These are phyloP conservation scores for Solanum gandarillasii DNA, from an alignment of 257 asterid species.

Conservation along the genomic window DNA sequence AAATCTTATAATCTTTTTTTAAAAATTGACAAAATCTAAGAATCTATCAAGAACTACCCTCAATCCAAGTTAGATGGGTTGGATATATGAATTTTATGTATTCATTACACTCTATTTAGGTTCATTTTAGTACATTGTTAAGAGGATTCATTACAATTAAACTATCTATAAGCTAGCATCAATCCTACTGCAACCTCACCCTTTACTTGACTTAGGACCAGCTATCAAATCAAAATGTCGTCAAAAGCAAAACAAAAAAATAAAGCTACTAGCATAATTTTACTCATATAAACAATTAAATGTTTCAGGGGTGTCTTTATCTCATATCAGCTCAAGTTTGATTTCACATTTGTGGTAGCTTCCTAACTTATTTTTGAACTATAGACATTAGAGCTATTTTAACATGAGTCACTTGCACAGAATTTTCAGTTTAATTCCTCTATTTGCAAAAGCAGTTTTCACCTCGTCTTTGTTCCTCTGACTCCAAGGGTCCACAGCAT, in stretches of 20 bases:
- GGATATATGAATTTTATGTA: neutral
- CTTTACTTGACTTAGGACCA: neutral
- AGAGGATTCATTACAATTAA: neutral
- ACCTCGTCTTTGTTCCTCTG: constrained; percentile 40
- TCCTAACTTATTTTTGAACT: neutral
- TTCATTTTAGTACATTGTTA: neutral
- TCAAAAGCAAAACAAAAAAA: neutral
- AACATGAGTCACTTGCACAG: neutral
- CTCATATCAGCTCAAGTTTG: neutral
- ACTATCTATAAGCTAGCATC: neutral
- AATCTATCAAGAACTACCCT: neutral
- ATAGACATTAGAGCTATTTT: neutral
- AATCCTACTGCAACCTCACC: neutral
- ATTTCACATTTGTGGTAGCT: neutral
- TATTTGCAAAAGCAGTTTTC: constrained; percentile 7
- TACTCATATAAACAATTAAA: neutral
- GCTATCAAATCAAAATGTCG: neutral
- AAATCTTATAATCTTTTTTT: neutral
- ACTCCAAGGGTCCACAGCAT: constrained; percentile 11
- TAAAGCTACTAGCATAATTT: neutral
- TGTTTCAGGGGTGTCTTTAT: neutral
- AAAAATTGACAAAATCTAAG: neutral
- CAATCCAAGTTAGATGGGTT: neutral
- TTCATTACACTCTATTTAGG: neutral
- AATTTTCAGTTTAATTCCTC: neutral